Conservation (phyloP, 1,139 yeast genomes). For the Debaryomycetaceae sp. region DNA sequence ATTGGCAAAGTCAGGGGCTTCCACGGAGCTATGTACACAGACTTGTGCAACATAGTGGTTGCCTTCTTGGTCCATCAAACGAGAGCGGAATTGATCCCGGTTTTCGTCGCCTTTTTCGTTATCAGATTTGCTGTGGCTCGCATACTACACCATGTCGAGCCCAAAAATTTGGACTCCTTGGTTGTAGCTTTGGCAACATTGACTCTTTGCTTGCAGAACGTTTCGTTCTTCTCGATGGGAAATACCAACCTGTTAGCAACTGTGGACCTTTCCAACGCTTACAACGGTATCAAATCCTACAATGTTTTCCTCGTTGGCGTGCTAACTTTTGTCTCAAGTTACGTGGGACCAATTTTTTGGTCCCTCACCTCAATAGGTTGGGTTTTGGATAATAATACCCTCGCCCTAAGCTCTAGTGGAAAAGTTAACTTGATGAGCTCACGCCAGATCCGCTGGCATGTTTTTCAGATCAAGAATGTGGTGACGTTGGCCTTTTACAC, state of each 20-base stretch:
- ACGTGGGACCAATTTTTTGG: constrained; percentile 86
- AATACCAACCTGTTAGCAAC: constrained; percentile 91
- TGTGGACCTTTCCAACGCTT: constrained; percentile 84
- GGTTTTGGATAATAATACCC: constrained; percentile 29
- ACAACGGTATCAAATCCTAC: constrained; percentile 76
- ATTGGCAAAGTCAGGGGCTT: constrained; percentile 22
- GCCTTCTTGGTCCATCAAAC: constrained; percentile 68
- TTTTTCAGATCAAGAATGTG: constrained; percentile 32
- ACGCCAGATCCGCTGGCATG: constrained; percentile 24
- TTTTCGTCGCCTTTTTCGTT: constrained; percentile 50
- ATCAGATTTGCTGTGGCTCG: constrained; percentile 26
- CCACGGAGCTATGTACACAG: constrained; percentile 30
- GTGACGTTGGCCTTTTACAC: constrained; percentile 51
- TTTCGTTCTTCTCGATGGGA: constrained; percentile 83
- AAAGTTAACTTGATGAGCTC: constrained; percentile 5
- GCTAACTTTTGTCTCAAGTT: constrained; percentile 76
- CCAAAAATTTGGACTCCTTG: constrained; percentile 18
- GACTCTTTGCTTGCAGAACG: constrained; percentile 52
- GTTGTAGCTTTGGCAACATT: constrained; percentile 20
- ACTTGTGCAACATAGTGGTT: constrained; percentile 42
- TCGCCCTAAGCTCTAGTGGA: constrained; percentile 9
- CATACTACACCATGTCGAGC: constrained; percentile 10
- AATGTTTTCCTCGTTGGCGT: constrained; percentile 71
- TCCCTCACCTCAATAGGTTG: constrained; percentile 50
- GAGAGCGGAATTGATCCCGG: constrained; percentile 62